These are phyloP conservation scores for Rhizopus sp. DNA, from an alignment of 371 early-diverging fungal species.

Conservation along the genomic window DNA sequence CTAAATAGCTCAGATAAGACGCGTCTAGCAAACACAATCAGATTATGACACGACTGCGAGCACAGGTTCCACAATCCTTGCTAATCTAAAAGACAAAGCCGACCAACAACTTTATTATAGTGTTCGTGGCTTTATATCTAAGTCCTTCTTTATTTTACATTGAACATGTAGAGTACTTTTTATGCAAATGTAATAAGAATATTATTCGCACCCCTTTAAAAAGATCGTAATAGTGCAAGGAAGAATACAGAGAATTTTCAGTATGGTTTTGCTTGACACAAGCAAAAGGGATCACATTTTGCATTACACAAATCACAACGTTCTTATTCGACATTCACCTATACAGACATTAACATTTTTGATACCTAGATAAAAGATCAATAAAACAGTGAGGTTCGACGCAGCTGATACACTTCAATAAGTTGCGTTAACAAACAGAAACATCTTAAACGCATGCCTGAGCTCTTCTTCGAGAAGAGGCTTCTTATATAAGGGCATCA, in stretches of 20 bases:
- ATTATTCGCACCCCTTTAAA: slow-evolving; percentile 3
- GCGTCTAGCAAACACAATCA: slow-evolving; percentile 6
- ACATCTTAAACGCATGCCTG: too few species aligned
- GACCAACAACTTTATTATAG: slow-evolving; percentile 4
- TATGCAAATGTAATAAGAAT: slow-evolving; percentile 5
- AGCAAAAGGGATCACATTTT: slow-evolving; percentile 4
- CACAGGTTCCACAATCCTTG: slow-evolving; percentile 7
- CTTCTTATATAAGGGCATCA: too few species aligned
- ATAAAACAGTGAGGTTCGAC: too few species aligned
- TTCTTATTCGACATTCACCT: too few species aligned
- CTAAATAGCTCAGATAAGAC: slow-evolving; percentile 8
- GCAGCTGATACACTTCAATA: too few species aligned
- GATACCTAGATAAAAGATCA: too few species aligned
- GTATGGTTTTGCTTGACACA: slow-evolving; percentile 3
- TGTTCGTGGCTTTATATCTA: slow-evolving; percentile 5
- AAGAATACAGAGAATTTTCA: slow-evolving; percentile 5
- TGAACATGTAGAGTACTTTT: slow-evolving; percentile 6
- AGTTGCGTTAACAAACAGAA: too few species aligned
- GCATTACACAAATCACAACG: too few species aligned
- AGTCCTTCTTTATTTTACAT: slow-evolving; percentile 6
- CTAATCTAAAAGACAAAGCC: slow-evolving; percentile 9
- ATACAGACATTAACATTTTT: too few species aligned
- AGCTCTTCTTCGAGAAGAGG: too few species aligned
- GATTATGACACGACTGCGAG: slow-evolving; percentile 8
- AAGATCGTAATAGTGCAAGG: slow-evolving; percentile 6